Evolutionary conservation across 257 asterid species (phyloP).

Genomic region (Solanum sejunctum): DNA sequence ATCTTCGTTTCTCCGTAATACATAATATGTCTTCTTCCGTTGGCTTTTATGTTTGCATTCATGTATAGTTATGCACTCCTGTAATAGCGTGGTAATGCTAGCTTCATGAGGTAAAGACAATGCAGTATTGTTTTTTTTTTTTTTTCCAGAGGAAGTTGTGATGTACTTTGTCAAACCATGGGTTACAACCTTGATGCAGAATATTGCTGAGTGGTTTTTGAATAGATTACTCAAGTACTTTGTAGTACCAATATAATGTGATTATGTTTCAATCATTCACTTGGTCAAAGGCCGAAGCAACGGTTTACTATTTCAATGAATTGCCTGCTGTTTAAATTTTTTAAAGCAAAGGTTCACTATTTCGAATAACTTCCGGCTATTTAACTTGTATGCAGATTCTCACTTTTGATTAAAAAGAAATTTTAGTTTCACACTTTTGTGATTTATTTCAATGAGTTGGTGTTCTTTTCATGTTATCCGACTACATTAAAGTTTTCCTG

Average conservation of each 20-base stretch:
- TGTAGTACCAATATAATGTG: background rate
- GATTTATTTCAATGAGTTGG: background rate
- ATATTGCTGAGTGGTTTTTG: background rate
- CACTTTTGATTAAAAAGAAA: background rate
- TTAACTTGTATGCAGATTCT: background rate
- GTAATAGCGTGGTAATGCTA: background rate
- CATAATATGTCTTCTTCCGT: background rate
- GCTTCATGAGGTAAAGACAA: background rate
- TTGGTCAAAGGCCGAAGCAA: background rate
- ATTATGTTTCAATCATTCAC: background rate
- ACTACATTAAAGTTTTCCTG: background rate
- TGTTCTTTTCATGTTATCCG: background rate
- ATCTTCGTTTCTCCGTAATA: background rate
- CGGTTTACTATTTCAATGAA: background rate
- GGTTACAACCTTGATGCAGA: background rate
- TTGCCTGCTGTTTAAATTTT: background rate
- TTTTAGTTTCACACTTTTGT: background rate
- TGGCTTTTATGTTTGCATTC: background rate
- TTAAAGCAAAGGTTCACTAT: background rate
- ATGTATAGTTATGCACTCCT: background rate
- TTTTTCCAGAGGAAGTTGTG: background rate
- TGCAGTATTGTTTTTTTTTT: background rate
- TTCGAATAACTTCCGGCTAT: background rate
- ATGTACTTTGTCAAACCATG: background rate
- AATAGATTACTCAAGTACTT: background rate